Base-by-base conservation (phyloP, 2,329 filamentous ascomycete genomes). In the Zasmidium citrigriseum region DNA sequence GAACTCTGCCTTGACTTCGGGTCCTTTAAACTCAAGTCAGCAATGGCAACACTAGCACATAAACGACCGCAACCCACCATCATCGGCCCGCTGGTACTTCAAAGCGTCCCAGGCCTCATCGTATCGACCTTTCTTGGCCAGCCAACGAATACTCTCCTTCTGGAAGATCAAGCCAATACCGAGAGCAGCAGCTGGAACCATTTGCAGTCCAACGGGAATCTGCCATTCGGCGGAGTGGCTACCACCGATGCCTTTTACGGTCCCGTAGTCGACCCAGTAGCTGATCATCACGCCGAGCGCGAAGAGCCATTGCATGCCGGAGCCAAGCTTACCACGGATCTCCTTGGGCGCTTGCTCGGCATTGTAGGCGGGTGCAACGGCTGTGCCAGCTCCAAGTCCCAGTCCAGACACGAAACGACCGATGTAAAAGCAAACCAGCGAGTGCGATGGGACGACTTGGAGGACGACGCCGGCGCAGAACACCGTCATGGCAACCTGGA, bases 201-300 rank as follows among this genome's bases (percentile, higher is more conserved):
- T 74, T 61, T 83, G 82, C 4, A 85, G 72, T 0, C 79, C 82
- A 44, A 86, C 78, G 1, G 83, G 57, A 27, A 85, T 77, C 68
- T 84, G 82, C 83, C 82, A 86, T 69, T 85, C 81, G n/a, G 62
- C 63, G 7, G 68, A 62, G 2, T 70, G 70, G 0, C 77, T 62
- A 18, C 51, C 23, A 18, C 63, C 58, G 34, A 78, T 68, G 41
- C 69, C 67, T 20, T 68, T 67, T 2, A 71, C 64, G 4, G 79
- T 77, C 10, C 73, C 80, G 57, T 83, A 84, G 65, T 83, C 80
- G 47, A 84, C 56, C 79, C 80, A 84, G 65, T 83, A 84, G 1
- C 77, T 80, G 0, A 77, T 70, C 46, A 82, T 77, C 25, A 83
- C 82, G 1, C 71, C 81, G 74, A 61, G 70, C 0, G 78, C 79